Percentiles rank a stretch among this genome's conserved stretches.
phyloP scores from a whole-genome alignment of 768 basidiomycete species.

The Leccinum boreale region DNA sequence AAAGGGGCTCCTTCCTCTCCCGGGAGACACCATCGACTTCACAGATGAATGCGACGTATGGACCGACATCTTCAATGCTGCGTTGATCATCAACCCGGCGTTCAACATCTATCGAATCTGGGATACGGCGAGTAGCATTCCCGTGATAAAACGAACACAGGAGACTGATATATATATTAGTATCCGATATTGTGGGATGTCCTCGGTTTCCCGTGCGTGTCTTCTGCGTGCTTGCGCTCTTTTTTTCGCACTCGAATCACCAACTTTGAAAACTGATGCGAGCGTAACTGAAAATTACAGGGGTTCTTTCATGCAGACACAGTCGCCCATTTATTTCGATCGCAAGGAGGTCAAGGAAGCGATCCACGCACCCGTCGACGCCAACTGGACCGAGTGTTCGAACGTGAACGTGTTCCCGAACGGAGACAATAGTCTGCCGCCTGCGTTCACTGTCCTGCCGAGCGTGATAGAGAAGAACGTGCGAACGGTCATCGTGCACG shows the following conservation, averaged over 20 bases:
- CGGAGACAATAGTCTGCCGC: slow-evolving; percentile 59
- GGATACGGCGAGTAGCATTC: slow-evolving; percentile 45
- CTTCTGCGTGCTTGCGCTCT: too few species aligned
- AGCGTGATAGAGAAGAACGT: slow-evolving; percentile 74
- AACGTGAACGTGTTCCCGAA: slow-evolving; percentile 56
- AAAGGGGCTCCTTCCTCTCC: slow-evolving; percentile 59
- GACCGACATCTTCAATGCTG: slow-evolving; percentile 60
- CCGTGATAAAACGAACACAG: neutral
- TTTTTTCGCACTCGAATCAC: too few species aligned
- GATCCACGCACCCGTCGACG: slow-evolving; percentile 63
- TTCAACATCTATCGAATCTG: slow-evolving; percentile 79
- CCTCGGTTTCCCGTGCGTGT: slow-evolving; percentile 70
- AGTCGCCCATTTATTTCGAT: slow-evolving; percentile 70
- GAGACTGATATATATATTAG: slow-evolving; percentile 13
- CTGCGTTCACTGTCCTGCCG: slow-evolving; percentile 63
- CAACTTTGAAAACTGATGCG: too few species aligned
- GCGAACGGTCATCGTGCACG: slow-evolving; percentile 67
- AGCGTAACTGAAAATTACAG: slow-evolving; percentile 26
- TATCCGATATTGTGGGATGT: slow-evolving; percentile 77
- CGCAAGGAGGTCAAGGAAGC: slow-evolving; percentile 58
- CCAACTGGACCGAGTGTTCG: slow-evolving; percentile 58
- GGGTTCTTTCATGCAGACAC: slow-evolving; percentile 52
- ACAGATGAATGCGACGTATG: slow-evolving; percentile 63
- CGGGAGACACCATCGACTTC: slow-evolving; percentile 47
- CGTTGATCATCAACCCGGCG: slow-evolving; percentile 63